These are phyloP conservation scores for Colletotrichum tamarilloi DNA, from an alignment of 2,329 filamentous ascomycete genomes.

Conservation along the genomic window DNA sequence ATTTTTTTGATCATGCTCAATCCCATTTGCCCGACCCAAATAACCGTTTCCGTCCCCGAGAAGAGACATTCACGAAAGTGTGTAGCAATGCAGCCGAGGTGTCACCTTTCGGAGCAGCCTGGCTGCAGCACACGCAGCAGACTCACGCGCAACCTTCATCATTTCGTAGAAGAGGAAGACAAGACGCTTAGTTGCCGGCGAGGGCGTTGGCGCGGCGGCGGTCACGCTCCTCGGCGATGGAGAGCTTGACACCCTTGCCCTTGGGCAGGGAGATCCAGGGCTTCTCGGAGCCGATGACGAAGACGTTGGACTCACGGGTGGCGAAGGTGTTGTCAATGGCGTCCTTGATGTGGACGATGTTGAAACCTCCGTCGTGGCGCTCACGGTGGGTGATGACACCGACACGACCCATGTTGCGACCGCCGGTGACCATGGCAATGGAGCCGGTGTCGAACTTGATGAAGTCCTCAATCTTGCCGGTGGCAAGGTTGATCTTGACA, in stretches of 20 bases:
- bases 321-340: conserved; percentile 99
- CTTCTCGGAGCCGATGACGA: conserved; percentile 98
- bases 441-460: conserved; percentile 99
- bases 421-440: conserved; percentile 98
- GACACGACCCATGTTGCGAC: conserved; percentile 99
- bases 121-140: conserved; percentile 12
- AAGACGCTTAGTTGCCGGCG: conserved; percentile 59
- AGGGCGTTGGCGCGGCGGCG: conserved; percentile 80
- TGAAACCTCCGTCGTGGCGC: conserved; percentile 99
- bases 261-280: conserved; percentile 99
- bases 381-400: conserved; percentile 99
- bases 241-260: conserved; percentile 99
- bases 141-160: conserved; percentile 22
- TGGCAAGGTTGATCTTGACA: conserved; percentile 97
- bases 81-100: neutral
- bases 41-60: conserved; percentile 25
- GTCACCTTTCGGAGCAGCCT: neutral
- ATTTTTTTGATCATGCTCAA: conserved; percentile 37
- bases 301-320: conserved; percentile 99
- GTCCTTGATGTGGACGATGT: conserved; percentile 99
- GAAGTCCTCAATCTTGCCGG: conserved; percentile 98
- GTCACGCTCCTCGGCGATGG: conserved; percentile 99
- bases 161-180: conserved; percentile 18
- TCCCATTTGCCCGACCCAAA: conserved; percentile 36
- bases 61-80: conserved; percentile 33